Evolutionary conservation across 2,329 filamentous ascomycete species (phyloP).

Genomic region (Diaporthe eres): DNA sequence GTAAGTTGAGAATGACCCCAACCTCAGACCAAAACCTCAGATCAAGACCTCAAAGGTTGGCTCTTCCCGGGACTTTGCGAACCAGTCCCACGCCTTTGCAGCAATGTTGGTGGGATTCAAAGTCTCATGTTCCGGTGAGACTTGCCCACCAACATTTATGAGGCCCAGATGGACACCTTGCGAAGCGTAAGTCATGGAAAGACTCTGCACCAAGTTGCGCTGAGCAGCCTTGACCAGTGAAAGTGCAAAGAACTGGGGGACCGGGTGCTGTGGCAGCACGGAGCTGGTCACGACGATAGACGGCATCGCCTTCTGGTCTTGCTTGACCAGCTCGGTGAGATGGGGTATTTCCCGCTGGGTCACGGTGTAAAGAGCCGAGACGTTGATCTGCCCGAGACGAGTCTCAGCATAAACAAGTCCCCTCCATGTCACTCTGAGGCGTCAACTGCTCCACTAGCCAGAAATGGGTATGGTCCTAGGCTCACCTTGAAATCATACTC

Average conservation of each 20-base stretch:
- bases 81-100: conserved; percentile 58
- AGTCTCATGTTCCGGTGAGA: conserved; percentile 55
- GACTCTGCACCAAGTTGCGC: conserved; percentile 61
- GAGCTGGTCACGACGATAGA: conserved; percentile 65
- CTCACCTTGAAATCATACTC: conserved; percentile 64
- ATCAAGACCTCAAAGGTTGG: conserved; percentile 58
- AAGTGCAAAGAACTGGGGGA: conserved; percentile 62
- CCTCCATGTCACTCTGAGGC: background rate
- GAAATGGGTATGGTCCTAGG: background rate
- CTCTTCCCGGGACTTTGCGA: conserved; percentile 53
- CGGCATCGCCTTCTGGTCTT: conserved; percentile 53
- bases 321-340: conserved; percentile 51
- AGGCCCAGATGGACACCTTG: conserved; percentile 62
- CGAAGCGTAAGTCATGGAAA: conserved; percentile 55
- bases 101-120: conserved; percentile 63
- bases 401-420: background rate
- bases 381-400: conserved; percentile 55
- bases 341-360: conserved; percentile 62
- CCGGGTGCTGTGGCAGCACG: conserved; percentile 61
- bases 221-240: conserved; percentile 67
- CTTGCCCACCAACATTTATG: conserved; percentile 60
- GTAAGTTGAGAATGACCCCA: background rate
- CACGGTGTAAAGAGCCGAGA: conserved; percentile 62
- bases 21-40: conserved; percentile 49
- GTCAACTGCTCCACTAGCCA: background rate